These are phyloP conservation scores for Apophysomyces elegans DNA, from an alignment of 371 early-diverging fungal species.

Conservation along the genomic window DNA sequence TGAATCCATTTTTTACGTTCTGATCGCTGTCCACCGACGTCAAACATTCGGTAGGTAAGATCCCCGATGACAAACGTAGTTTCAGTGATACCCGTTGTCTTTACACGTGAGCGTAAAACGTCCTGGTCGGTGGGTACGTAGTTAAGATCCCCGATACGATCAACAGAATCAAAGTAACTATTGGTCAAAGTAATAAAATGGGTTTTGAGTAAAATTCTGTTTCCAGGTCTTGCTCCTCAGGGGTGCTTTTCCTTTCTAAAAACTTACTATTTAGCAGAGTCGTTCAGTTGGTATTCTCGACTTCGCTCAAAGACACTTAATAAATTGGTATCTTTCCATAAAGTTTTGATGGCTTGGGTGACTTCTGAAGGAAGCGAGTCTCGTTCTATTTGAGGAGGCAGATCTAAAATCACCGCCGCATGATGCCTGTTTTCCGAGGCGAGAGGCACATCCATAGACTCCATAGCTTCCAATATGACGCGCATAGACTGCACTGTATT, in stretches of 20 bases:
- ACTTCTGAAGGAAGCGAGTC: constrained; percentile 80
- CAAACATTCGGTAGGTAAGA: constrained; percentile 90
- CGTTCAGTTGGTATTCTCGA: constrained; percentile 95
- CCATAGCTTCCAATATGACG: constrained; percentile 95
- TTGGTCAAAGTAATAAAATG: constrained; percentile 3
- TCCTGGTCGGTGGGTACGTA: constrained; percentile 93
- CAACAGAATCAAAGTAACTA: constrained; percentile 92
- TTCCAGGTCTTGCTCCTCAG: no score
- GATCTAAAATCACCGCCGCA: constrained; percentile 70
- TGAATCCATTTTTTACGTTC: constrained; percentile 97
- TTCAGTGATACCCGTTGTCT: constrained; percentile 92
- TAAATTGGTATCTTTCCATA: constrained; percentile 89
- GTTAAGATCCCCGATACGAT: constrained; percentile 78
- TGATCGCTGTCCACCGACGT: constrained; percentile 95
- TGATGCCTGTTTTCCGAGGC: constrained; percentile 65
- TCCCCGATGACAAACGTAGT: constrained; percentile 86
- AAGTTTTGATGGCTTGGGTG: constrained; percentile 72
- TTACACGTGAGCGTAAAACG: constrained; percentile 84
- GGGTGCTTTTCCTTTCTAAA: neutral
- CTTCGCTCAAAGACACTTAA: constrained; percentile 81
- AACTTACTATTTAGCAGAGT: constrained; percentile 88
- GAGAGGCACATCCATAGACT: constrained; percentile 72
- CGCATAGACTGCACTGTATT: constrained; percentile 95
- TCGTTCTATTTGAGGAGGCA: constrained; percentile 84
- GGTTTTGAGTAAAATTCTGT: no score